Percentiles rank a stretch among this genome's conserved stretches.
Conservation (phyloP, 164 flowering plant genomes). For the Dillenia turbinata region DNA sequence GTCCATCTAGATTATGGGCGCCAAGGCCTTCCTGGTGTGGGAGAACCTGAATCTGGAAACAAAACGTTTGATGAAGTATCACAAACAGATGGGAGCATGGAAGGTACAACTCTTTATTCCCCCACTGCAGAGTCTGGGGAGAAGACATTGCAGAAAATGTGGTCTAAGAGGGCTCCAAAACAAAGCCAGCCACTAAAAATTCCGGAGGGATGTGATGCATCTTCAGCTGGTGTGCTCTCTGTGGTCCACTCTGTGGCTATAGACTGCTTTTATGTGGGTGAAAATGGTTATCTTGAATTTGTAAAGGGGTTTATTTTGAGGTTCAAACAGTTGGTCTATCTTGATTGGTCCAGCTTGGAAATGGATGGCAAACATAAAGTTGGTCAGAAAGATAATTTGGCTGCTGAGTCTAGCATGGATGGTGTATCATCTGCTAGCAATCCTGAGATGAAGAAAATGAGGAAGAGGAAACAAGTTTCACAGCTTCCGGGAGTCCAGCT, state of each 20-base stretch:
- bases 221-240: slow-evolving; percentile 41
- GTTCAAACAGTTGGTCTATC: slow-evolving; percentile 46
- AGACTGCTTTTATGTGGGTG: slow-evolving; percentile 34
- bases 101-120: slow-evolving; percentile 18
- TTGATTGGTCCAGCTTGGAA: slow-evolving; percentile 25
- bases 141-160: slow-evolving; percentile 28
- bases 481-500: too few species aligned
- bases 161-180: slow-evolving; percentile 15
- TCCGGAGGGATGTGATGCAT: slow-evolving; percentile 20
- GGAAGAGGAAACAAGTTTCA: slow-evolving; percentile 7
- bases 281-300: slow-evolving; percentile 25
- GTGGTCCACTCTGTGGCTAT: slow-evolving; percentile 46
- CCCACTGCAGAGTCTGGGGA: slow-evolving; percentile 21
- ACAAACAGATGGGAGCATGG: slow-evolving; percentile 13
- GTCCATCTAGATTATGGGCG: slow-evolving; percentile 21
- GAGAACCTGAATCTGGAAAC: slow-evolving; percentile 27
- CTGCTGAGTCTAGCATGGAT: neutral
- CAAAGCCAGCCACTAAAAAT: neutral
- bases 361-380: slow-evolving; percentile 8
- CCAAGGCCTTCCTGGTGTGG: slow-evolving; percentile 12
- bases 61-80: slow-evolving; percentile 14
- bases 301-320: slow-evolving; percentile 38
- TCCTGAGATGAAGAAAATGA: slow-evolving; percentile 17
- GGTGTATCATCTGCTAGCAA: slow-evolving; percentile 7
- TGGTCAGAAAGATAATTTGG: slow-evolving; percentile 9